phyloP scores from a whole-genome alignment of 169 alveolate genomes.

The Pseudocohnilembus persalinus region DNA sequence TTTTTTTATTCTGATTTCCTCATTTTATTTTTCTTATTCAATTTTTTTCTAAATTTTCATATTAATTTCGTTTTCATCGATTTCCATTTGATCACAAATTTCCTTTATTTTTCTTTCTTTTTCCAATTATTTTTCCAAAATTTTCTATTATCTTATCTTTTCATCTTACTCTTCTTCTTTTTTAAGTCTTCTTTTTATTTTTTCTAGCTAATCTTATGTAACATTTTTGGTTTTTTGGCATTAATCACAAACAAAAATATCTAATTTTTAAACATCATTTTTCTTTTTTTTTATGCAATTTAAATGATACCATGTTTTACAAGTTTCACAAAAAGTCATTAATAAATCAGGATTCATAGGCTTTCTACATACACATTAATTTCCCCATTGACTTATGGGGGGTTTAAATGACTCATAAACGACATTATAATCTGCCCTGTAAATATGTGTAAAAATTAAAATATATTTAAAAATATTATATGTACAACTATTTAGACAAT shows the following conservation, averaged over 20 bases:
- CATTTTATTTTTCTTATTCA: no score
- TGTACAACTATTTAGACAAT: not conserved
- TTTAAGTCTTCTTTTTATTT: not conserved
- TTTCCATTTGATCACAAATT: not conserved
- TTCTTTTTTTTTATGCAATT: constrained; percentile 11
- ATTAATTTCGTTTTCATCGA: no score
- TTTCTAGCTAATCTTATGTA: no score
- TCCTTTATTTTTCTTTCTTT: not conserved
- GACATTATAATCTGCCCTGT: not conserved
- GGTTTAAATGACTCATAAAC: not conserved
- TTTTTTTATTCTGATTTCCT: no score
- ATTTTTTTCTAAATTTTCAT: no score
- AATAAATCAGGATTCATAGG: constrained; percentile 32
- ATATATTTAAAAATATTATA: no score
- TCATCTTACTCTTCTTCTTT: not conserved
- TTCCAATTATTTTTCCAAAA: not conserved
- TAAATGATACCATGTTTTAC: constrained; percentile 29
- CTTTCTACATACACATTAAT: constrained; percentile 17
- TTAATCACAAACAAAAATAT: constrained; percentile 11
- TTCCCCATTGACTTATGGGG: constrained; percentile 16
- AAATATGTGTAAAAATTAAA: not conserved
- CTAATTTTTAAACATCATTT: constrained; percentile 16
- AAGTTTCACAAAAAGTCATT: constrained; percentile 23
- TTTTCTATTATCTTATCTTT: not conserved
- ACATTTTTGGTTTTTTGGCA: not conserved